Base-by-base conservation (phyloP, 495 filamentous ascomycete genomes). In the Talaromyces nanjingensis region DNA sequence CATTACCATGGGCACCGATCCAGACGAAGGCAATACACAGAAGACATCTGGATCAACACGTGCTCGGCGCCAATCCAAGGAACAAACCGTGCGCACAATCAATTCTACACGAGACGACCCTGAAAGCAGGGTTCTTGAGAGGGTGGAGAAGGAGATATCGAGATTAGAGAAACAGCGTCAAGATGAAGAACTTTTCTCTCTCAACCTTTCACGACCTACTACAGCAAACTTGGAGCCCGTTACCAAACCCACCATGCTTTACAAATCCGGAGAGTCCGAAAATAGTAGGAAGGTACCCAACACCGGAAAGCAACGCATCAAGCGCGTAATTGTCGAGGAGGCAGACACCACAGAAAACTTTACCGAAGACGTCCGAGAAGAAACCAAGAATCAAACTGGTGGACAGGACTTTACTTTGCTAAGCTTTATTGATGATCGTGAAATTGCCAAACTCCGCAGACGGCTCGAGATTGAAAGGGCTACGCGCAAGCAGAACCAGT, bases 381-480 rank as follows among this genome's bases (percentile, higher is more conserved):
- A 76, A 55, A 74, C 68, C 25, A 75, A 69, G 65, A 70, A 65
- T 18, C 70, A 74, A 2, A 72, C 70, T 31, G 67, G 65, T 18
- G 59, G 70, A 9, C 70, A 73, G 42, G 74, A 82, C 56, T 37
- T 80, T 29, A 83, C 80, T 4, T 64, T 81, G 60, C 67, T 83
- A 25, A 83, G 77, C 66, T 75, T 80, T 39, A 71, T 83, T 64
- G 77, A 83, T 70, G 76, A 77, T 62, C 72, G 72, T 69, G 45
- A 82, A 65, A 81, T 83, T 65, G 72, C 77, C 20, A 73, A 76
- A 60, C 69, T 83, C 18, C 76, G 81, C 52, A 81, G 76, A 68
- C 80, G 75, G 1, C 64, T 83, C 18, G 81, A 83, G 63, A 76
- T 81, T 53, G 81, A 83, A 63, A 73, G 81, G 59, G 53, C 79